A percentile compares a stretch with the other conserved stretches of the same genome.
Evolutionary conservation across 2,329 filamentous ascomycete genomes (phyloP).

Genomic region (Dendryphion nanum): DNA sequence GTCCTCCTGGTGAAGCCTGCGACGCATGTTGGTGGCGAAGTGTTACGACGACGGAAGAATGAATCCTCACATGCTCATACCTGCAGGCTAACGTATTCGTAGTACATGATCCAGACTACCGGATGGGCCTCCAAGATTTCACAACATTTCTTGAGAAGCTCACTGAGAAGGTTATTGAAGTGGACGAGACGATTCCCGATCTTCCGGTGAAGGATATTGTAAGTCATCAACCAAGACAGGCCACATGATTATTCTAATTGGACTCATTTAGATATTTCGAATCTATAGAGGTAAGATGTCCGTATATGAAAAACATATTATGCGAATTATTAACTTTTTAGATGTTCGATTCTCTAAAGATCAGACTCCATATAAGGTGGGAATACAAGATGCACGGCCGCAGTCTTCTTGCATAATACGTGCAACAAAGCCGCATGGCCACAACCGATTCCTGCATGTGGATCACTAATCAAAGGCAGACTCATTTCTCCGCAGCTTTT

Average conservation of each 20-base stretch:
- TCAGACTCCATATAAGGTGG: slow-evolving; percentile 83
- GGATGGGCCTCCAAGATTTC: slow-evolving; percentile 77
- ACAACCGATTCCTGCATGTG: not conserved
- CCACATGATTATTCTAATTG: slow-evolving; percentile 1
- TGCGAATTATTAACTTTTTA: slow-evolving; percentile 8
- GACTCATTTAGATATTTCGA: slow-evolving; percentile 75
- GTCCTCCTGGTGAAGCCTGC: too few relatives aligned
- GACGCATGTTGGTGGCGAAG: not conserved
- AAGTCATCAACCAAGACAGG: slow-evolving; percentile 30
- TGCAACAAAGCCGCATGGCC: slow-evolving; percentile 4
- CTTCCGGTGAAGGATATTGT: slow-evolving; percentile 80
- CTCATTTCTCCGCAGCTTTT: slow-evolving; percentile 83
- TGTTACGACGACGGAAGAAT: slow-evolving; percentile 2
- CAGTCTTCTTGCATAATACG: slow-evolving; percentile 5
- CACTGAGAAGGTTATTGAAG: slow-evolving; percentile 66
- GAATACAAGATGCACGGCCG: slow-evolving; percentile 1
- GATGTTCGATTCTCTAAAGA: slow-evolving; percentile 84
- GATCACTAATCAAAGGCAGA: slow-evolving; percentile 45
- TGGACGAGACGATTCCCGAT: slow-evolving; percentile 81
- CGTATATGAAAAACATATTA: not conserved
- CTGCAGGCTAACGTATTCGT: slow-evolving; percentile 15
- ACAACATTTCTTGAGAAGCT: slow-evolving; percentile 72
- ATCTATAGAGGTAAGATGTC: slow-evolving; percentile 64
- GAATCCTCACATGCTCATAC: not conserved
- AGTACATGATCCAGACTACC: slow-evolving; percentile 80